A percentile compares a stretch with the other conserved stretches of the same genome.
Conservation (phyloP, 2,329 filamentous ascomycete genomes). For the Fusarium euwallaceae region DNA sequence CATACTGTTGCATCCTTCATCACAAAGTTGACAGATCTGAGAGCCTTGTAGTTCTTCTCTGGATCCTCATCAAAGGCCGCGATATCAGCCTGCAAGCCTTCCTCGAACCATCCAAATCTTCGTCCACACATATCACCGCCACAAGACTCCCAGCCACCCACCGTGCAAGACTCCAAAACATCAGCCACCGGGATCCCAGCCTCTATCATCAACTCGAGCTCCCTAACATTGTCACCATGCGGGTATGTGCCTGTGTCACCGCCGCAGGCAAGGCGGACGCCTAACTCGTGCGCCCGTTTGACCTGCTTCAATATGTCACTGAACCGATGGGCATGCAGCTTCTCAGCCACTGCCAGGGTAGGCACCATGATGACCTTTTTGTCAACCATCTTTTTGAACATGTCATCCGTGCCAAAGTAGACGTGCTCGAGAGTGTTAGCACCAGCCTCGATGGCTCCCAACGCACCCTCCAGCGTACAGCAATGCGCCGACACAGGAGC, state of each 20-base stretch:
- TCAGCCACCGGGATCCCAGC: neutral
- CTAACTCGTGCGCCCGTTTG: neutral
- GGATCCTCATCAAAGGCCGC: neutral
- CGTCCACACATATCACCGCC: neutral
- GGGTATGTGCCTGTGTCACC: neutral
- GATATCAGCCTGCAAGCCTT: neutral
- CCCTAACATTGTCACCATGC: neutral
- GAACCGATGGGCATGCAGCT: neutral
- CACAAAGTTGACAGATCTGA: neutral
- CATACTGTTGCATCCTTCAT: neutral
- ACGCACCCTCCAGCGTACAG: neutral
- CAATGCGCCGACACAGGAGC: neutral
- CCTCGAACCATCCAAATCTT: neutral
- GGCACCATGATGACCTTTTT: neutral
- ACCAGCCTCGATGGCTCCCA: neutral
- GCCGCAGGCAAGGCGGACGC: neutral
- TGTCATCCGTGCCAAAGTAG: neutral
- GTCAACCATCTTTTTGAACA: neutral
- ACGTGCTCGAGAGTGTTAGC: neutral
- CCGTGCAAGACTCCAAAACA: neutral
- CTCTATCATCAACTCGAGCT: neutral
- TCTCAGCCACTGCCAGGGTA: neutral
- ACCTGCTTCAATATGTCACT: neutral
- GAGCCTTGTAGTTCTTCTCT: neutral
- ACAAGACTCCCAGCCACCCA: neutral